Evolutionary conservation across 257 asterid genomes (phyloP).

Genomic region (Asclepias syriaca): DNA sequence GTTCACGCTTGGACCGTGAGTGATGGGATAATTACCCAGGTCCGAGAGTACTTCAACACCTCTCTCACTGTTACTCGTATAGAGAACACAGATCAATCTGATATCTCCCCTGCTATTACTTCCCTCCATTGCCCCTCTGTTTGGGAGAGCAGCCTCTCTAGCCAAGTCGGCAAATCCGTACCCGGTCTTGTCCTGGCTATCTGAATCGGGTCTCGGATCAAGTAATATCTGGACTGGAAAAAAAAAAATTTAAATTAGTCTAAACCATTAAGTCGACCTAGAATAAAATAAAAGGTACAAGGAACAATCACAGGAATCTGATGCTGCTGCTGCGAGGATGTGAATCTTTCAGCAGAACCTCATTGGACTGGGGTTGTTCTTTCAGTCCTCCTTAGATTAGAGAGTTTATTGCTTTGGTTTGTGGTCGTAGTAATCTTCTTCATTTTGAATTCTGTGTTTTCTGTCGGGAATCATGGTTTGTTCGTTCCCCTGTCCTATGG

Average conservation of each 20-base stretch:
- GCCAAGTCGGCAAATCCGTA: constrained; percentile 77
- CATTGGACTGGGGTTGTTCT: not conserved
- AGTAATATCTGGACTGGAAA: not conserved
- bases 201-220: constrained; percentile 18
- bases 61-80: constrained; percentile 82
- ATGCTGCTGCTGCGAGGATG: not conserved
- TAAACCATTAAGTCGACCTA: not conserved
- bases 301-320: not conserved
- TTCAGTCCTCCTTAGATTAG: not conserved
- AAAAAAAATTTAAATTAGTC: no score
- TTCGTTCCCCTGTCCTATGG: constrained; percentile 6
- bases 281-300: not conserved
- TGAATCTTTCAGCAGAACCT: not conserved
- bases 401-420: not conserved
- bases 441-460: not conserved
- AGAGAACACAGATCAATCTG: constrained; percentile 35
- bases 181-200: constrained; percentile 85
- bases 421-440: not conserved
- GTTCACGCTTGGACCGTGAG: constrained; percentile 98
- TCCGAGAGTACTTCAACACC: constrained; percentile 90
- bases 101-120: constrained; percentile 22
- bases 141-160: constrained; percentile 80
- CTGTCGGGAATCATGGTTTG: not conserved
- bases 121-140: constrained; percentile 63
- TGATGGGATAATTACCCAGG: constrained; percentile 95